These are phyloP conservation scores for Penicillium sp. DNA, from an alignment of 2,329 filamentous ascomycete species.

Conservation along the genomic window DNA sequence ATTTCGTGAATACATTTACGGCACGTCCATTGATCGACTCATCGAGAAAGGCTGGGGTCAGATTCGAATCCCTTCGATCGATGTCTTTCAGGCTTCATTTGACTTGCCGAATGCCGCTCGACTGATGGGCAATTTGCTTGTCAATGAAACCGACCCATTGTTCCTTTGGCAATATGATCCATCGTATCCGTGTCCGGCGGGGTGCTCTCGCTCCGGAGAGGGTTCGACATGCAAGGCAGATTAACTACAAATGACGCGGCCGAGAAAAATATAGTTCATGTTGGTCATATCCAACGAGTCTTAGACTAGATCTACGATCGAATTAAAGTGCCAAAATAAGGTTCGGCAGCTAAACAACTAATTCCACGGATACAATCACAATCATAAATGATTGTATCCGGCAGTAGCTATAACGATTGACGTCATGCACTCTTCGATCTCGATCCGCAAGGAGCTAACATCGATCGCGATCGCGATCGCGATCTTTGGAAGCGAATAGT, in stretches of 20 bases:
- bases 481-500: background rate
- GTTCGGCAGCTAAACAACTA: background rate
- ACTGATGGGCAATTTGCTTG: slow-evolving; percentile 47
- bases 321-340: background rate
- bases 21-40: slow-evolving; percentile 50
- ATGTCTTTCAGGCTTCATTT: slow-evolving; percentile 43
- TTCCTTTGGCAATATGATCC: slow-evolving; percentile 56
- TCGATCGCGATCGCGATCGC: background rate
- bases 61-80: slow-evolving; percentile 47
- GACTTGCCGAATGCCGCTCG: slow-evolving; percentile 39
- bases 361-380: background rate
- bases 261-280: no score
- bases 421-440: slow-evolving; percentile 8
- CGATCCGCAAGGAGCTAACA: background rate
- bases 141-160: slow-evolving; percentile 54
- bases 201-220: slow-evolving; percentile 25
- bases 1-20: slow-evolving; percentile 56
- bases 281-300: background rate
- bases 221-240: background rate
- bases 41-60: slow-evolving; percentile 52
- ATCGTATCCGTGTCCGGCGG: slow-evolving; percentile 33
- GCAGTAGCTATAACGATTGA: slow-evolving; percentile 1
- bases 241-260: background rate
- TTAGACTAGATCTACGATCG: background rate
- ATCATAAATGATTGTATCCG: background rate